phyloP scores from a whole-genome alignment of 2,329 filamentous ascomycete genomes.

The Colletotrichum salicis region DNA sequence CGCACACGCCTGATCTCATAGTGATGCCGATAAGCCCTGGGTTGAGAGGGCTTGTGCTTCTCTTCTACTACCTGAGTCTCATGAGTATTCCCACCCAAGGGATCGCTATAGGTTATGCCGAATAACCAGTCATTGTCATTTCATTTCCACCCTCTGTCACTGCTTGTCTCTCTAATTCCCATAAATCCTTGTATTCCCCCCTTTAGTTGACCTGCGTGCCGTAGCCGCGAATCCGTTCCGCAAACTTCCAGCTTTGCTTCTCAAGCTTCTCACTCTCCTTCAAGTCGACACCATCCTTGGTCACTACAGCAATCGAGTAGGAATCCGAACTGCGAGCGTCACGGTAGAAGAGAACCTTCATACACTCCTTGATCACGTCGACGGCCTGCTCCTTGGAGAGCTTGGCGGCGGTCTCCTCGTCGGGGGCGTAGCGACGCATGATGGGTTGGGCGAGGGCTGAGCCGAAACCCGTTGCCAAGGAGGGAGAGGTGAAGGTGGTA shows the following conservation, averaged over 20 bases:
- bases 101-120: background rate
- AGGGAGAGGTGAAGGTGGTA: constrained; percentile 88
- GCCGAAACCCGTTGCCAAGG: constrained; percentile 92
- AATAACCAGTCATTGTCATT: constrained; percentile 23
- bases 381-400: constrained; percentile 84
- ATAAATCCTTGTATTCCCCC: background rate
- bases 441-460: constrained; percentile 93
- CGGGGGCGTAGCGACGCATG: constrained; percentile 83
- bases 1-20: background rate
- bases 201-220: constrained; percentile 79
- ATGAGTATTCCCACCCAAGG: constrained; percentile 1
- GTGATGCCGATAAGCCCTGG: background rate
- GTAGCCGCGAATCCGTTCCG: constrained; percentile 93
- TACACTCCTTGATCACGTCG: constrained; percentile 85
- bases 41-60: background rate
- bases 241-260: constrained; percentile 97
- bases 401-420: constrained; percentile 79
- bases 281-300: constrained; percentile 87
- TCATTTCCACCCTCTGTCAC: constrained; percentile 2
- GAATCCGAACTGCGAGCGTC: constrained; percentile 92
- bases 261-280: constrained; percentile 89
- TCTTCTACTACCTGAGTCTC: background rate
- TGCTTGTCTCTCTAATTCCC: background rate
- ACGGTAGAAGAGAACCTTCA: constrained; percentile 98
- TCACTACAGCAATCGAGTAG: constrained; percentile 92